Evolutionary conservation across 23 red algal genomes (phyloP), one percentile per base, ranked within the genome.

Genomic region (Gracilaria gracilis): DNA sequence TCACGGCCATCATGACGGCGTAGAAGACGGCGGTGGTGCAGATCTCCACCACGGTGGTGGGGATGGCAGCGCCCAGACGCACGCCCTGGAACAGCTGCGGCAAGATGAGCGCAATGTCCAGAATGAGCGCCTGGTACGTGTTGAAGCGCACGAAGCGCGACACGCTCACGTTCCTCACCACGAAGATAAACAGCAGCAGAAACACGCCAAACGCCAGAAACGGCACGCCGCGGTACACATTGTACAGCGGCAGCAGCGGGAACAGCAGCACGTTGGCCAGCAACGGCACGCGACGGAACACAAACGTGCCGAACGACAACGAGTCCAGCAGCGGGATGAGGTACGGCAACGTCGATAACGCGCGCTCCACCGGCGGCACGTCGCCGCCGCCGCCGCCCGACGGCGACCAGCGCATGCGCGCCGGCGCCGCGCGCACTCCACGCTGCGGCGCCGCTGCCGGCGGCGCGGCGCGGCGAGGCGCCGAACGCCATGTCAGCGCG

Each of bases 101-200:
- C 23, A 99, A 66, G 75, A 99, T 99, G 48, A 96, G 59, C 21
- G 89, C 92, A 61, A 99, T 93, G 80, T 99, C 97, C 35, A 99
- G 77, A 32, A 94, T 62, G 27, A 99, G 85, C 58, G 97, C 97
- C 69, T 99, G 97, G 81, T 94, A 93, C 39, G 97, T 96, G 89
- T 99, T 99, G 88, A 96, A 99, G 24, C 97, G 88, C 35, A 99
- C 87, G 80, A 95, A 99, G 48, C 84, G 92, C 33, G 88, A 86
- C 35, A 96, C 48, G 34, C 74, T 55, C 9, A 69, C 65, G 74
- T 99, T 99, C 4, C 97, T 54, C 23, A 99, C 97, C 37, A 99
- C 93, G 24, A 96, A 42, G 6, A 96, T 32, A 42, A 92, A 95
- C 57, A 99, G 78, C 37, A 81, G 82, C 29, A 96, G 77, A 79